phyloP scores from a whole-genome alignment of 192 early-diverging fungal species.

The Irineochytrium annulatum region DNA sequence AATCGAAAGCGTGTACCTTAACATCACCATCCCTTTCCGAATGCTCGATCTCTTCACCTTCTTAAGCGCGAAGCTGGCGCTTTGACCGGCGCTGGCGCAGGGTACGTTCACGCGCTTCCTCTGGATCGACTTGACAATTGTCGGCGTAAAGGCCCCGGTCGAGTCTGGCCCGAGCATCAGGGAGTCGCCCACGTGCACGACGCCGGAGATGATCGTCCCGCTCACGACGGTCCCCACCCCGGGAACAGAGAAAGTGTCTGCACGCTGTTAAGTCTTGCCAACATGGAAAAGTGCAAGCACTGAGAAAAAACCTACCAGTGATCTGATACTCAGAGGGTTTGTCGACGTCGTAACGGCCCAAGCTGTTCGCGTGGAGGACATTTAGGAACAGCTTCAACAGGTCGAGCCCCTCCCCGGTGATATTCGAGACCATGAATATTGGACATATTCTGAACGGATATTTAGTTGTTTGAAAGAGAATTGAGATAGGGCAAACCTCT shows the following conservation, averaged over 20 bases:
- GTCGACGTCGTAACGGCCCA: conserved; percentile 55
- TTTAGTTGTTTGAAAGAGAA: background rate
- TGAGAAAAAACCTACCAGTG: conserved; percentile 37
- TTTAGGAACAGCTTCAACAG: conserved; percentile 79
- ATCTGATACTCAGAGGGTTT: conserved; percentile 75
- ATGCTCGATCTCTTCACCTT: conserved; percentile 73
- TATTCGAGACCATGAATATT: conserved; percentile 91
- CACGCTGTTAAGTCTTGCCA: background rate
- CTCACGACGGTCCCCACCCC: conserved; percentile 85
- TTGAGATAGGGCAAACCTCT: conserved; percentile 34
- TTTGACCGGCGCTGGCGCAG: conserved; percentile 75
- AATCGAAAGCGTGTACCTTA: conserved; percentile 27
- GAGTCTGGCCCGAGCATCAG: conserved; percentile 83
- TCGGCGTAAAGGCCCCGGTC: conserved; percentile 71
- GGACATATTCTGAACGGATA: conserved; percentile 67
- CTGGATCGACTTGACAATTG: conserved; percentile 81
- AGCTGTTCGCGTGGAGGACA: conserved; percentile 59
- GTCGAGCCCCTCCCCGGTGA: conserved; percentile 77
- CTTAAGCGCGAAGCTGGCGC: conserved; percentile 79
- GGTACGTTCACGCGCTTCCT: conserved; percentile 80
- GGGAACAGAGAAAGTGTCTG: conserved; percentile 84
- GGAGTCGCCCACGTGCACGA: conserved; percentile 74
- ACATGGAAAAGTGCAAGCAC: background rate
- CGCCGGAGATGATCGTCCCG: conserved; percentile 69
- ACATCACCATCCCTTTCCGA: conserved; percentile 83